Evolutionary conservation across 192 early-diverging fungal species (phyloP), one percentile per base, ranked within the genome.

Genomic region (Fimicolochytrium jonesii): DNA sequence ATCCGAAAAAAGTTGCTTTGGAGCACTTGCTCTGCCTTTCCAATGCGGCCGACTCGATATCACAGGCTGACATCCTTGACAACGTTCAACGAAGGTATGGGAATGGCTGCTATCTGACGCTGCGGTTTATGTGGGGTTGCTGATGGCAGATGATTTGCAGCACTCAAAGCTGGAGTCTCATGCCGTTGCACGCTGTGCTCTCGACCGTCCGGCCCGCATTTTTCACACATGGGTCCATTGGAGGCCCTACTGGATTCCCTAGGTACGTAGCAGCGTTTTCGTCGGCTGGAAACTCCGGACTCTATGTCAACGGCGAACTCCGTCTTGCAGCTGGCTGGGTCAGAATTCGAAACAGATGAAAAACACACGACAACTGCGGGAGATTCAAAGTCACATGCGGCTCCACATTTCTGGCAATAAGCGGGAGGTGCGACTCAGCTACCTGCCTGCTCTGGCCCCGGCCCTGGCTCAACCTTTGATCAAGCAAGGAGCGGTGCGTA

Each of bases 301-400:
- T n/a, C n/a, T n/a, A n/a, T n/a, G n/a, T n/a, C n/a, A n/a, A n/a
- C n/a, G n/a, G n/a, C n/a, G n/a, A n/a, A n/a, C n/a, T n/a, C n/a
- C n/a, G 4, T 33, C 20, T 54, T 10, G 41, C 55, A 91, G 90
- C 6, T 97, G 88, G 85, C 68, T 99, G 18, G 97, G 97, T 13
- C 84, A 94, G 71, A 90, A 90, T 59, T 95, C 92, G 1, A 94
- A 86, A 60, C 71, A 87, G 32, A 39, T 37, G 22, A 95, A 93
- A 67, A 77, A 80, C 50, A 69, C 63, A 22, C 82, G 94, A 11
- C 62, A 83, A 42, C 70, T 97, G 51, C 74, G 80, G 54, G 91
- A 97, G 46, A 68, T 99, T n/a, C 91, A 98, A 70, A 82, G 80
- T 50, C 87, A 91, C 62, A 88, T 92, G 83, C 84, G 93, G 11